These are phyloP conservation scores for Microbotryum violaceum DNA, from an alignment of 1,284 basidiomycete species.

Conservation along the genomic window DNA sequence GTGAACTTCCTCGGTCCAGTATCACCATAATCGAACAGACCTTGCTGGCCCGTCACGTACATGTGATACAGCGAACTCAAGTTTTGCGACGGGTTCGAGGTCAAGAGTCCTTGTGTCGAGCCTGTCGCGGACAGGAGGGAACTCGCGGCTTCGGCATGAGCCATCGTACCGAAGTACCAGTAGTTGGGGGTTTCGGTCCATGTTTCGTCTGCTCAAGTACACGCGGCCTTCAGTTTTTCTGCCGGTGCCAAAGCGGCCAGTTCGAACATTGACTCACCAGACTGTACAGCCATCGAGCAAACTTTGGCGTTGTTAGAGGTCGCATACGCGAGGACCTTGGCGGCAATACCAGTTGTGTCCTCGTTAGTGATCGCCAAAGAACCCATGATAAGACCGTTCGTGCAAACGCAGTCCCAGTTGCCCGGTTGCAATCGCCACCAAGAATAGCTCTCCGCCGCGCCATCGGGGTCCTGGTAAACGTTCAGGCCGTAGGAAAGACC, in stretches of 20 bases:
- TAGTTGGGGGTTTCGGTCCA: constrained; percentile 96
- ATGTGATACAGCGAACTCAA: constrained; percentile 84
- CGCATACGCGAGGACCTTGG: constrained; percentile 54
- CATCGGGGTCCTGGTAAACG: constrained; percentile 33
- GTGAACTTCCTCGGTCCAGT: constrained; percentile 92
- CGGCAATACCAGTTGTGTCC: constrained; percentile 66
- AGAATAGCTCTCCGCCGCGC: constrained; percentile 20
- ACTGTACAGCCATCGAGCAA: constrained; percentile 54
- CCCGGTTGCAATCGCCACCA: constrained; percentile 49
- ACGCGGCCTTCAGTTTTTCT: constrained; percentile 34
- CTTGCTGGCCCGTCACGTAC: constrained; percentile 74
- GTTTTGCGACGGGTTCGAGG: constrained; percentile 60
- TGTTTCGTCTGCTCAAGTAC: constrained; percentile 59
- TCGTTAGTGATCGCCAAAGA: constrained; percentile 83
- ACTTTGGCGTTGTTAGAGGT: constrained; percentile 65
- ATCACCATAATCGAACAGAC: constrained; percentile 86
- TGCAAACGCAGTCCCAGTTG: constrained; percentile 98
- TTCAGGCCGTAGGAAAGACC: constrained; percentile 54
- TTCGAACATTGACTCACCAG: constrained; percentile 33
- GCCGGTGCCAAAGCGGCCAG: constrained; percentile 34
- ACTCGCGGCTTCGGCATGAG: constrained; percentile 82
- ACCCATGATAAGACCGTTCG: constrained; percentile 79
- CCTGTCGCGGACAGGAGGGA: constrained; percentile 79
- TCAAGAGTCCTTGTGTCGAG: constrained; percentile 65
- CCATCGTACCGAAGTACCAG: constrained; percentile 60